Conservation (phyloP, 352 stramenopile species). For the Pythium biforme region DNA sequence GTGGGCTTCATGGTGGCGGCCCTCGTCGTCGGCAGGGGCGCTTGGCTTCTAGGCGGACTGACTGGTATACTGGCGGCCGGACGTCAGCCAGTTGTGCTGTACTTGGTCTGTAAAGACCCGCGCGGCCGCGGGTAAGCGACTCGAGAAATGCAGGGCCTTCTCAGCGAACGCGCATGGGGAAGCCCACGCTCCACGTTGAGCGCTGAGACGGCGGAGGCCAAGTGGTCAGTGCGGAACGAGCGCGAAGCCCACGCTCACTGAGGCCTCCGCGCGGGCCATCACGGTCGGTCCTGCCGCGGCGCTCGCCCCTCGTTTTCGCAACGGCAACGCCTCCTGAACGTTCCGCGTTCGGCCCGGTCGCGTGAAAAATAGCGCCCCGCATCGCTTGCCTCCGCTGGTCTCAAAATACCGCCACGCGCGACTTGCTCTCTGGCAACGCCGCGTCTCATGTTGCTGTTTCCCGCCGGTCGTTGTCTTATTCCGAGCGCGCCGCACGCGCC, state of each 20-base stretch:
- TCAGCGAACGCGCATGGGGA: too few relatives aligned
- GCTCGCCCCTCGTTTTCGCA: not conserved
- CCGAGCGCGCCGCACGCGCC: too few relatives aligned
- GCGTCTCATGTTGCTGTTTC: not conserved
- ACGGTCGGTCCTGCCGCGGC: not conserved
- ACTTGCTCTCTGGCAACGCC: not conserved
- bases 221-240: slow-evolving; percentile 1
- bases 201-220: too few relatives aligned
- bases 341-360: slow-evolving; percentile 1
- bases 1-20: not conserved
- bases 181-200: too few relatives aligned
- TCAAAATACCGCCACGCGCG: not conserved
- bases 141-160: too few relatives aligned
- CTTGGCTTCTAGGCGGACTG: too few relatives aligned
- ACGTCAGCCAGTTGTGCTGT: not conserved
- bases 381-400: not conserved
- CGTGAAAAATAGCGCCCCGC: slow-evolving; percentile 11
- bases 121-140: too few relatives aligned
- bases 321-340: slow-evolving; percentile 21
- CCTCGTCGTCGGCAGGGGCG: not conserved
- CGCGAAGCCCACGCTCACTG: too few relatives aligned
- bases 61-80: not conserved
- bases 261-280: not conserved
- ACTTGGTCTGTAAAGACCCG: too few relatives aligned
- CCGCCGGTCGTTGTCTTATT: not conserved